Evolutionary conservation across 23 red algal species (phyloP).

Genomic region (Gracilariopsis chorda): DNA sequence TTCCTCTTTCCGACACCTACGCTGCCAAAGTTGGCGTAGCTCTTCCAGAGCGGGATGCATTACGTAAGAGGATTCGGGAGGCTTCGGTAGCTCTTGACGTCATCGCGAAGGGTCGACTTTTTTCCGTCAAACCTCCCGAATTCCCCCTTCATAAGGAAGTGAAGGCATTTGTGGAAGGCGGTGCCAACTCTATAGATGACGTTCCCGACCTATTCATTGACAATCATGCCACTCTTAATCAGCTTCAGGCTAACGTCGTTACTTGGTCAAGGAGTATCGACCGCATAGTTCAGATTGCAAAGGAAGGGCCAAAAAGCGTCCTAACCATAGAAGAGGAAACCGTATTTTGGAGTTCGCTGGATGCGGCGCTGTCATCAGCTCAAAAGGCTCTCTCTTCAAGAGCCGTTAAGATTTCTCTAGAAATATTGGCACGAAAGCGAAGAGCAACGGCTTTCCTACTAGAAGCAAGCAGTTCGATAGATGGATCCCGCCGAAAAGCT

Average conservation of each 20-base stretch:
- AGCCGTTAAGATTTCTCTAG: conserved; percentile 26
- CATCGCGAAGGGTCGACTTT: conserved; percentile 44
- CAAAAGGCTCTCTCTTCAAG: background rate
- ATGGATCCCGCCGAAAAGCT: conserved; percentile 34
- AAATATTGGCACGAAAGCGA: conserved; percentile 49
- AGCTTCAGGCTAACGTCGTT: conserved; percentile 32
- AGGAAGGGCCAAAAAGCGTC: background rate
- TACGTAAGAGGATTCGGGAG: conserved; percentile 54
- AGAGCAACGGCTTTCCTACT: conserved; percentile 46
- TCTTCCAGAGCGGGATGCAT: conserved; percentile 11
- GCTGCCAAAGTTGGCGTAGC: conserved; percentile 62
- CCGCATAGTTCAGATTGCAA: conserved; percentile 33
- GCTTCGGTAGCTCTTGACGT: conserved; percentile 57
- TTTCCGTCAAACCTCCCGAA: conserved; percentile 27
- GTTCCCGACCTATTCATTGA: conserved; percentile 36
- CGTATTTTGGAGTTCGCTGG: conserved; percentile 73
- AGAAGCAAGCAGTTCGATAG: conserved; percentile 6
- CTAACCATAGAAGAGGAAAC: conserved; percentile 62
- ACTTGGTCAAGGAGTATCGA: conserved; percentile 37
- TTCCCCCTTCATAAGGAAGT: conserved; percentile 4
- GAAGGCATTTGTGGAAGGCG: background rate
- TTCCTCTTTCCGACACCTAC: conserved; percentile 56
- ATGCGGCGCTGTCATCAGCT: conserved; percentile 36
- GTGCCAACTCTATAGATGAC: background rate
- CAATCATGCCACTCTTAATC: conserved; percentile 29